Evolutionary conservation across 768 basidiomycete species (phyloP).

Genomic region (Lactarius evosmus): DNA sequence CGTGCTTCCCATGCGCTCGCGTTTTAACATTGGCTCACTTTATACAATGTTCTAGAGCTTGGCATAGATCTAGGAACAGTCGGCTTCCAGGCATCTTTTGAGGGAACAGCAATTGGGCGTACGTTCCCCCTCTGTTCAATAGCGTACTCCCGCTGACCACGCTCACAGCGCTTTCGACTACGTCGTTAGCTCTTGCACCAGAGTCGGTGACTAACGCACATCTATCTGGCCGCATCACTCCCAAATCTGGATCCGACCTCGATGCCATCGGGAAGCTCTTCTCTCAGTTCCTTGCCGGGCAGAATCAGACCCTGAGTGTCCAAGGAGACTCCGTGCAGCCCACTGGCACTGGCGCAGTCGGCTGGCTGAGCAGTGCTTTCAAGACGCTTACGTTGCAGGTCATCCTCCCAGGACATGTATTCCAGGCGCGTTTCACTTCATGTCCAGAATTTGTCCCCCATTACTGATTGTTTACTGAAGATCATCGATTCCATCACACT

Average conservation of each 20-base stretch:
- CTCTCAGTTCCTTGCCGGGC: conserved; percentile 58
- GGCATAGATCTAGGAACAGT: conserved; percentile 68
- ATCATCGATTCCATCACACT: conserved; percentile 63
- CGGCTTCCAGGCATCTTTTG: conserved; percentile 59
- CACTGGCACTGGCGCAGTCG: conserved; percentile 47
- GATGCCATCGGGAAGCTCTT: conserved; percentile 59
- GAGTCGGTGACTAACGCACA: conserved; percentile 47
- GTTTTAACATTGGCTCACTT: background rate
- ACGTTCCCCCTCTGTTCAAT: conserved; percentile 32
- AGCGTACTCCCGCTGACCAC: conserved; percentile 5
- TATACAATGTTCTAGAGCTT: conserved; percentile 45
- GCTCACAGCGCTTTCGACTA: conserved; percentile 49
- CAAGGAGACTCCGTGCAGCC: conserved; percentile 61
- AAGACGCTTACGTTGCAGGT: conserved; percentile 60
- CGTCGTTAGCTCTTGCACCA: conserved; percentile 49
- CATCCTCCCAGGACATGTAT: conserved; percentile 57
- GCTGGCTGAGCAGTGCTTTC: conserved; percentile 70
- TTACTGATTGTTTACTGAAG: conserved; percentile 30
- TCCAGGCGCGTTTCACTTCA: conserved; percentile 37
- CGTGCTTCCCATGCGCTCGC: conserved; percentile 32
- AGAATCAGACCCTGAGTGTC: conserved; percentile 59
- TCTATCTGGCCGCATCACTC: conserved; percentile 61
- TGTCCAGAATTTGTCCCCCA: background rate
- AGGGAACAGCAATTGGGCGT: conserved; percentile 58
- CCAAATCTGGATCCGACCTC: conserved; percentile 54